Conservation (phyloP, 2,329 filamentous ascomycete species). For the Exserohilum rostratum region DNA sequence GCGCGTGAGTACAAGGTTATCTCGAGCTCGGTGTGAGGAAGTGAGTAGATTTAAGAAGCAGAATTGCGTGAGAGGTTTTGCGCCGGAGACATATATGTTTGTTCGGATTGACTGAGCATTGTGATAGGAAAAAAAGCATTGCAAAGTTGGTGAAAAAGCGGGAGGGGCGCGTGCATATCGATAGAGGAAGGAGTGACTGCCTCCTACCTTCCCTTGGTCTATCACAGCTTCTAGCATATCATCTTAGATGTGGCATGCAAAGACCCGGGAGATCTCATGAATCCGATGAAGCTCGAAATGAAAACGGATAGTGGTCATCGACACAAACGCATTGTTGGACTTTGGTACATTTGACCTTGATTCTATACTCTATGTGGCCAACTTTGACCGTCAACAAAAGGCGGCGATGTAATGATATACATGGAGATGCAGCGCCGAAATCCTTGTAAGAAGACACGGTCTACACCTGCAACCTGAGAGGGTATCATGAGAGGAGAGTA, state of each 20-base stretch:
- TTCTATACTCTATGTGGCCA: not conserved
- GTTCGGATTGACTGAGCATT: not conserved
- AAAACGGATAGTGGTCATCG: not conserved
- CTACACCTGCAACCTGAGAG: conserved; percentile 9
- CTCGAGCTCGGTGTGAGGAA: not conserved
- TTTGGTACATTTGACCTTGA: not conserved
- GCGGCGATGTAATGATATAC: not conserved
- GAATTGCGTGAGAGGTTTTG: not conserved
- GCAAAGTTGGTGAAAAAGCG: not conserved
- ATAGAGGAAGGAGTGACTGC: not conserved
- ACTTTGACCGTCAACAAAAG: not conserved
- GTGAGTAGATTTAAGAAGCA: not conserved
- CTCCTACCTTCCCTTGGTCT: not conserved
- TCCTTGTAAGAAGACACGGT: not conserved
- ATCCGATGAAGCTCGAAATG: not conserved
- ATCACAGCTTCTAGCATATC: not conserved
- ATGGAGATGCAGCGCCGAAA: not conserved
- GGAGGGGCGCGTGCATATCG: not conserved
- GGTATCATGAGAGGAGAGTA: conserved; percentile 47
- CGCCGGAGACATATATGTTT: not conserved
- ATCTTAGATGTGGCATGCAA: not conserved
- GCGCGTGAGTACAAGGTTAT: not conserved
- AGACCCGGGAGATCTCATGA: not conserved
- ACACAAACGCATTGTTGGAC: not conserved
- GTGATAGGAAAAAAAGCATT: not conserved